phyloP scores from a whole-genome alignment of 768 basidiomycete genomes.

The Auricularia sp. region DNA sequence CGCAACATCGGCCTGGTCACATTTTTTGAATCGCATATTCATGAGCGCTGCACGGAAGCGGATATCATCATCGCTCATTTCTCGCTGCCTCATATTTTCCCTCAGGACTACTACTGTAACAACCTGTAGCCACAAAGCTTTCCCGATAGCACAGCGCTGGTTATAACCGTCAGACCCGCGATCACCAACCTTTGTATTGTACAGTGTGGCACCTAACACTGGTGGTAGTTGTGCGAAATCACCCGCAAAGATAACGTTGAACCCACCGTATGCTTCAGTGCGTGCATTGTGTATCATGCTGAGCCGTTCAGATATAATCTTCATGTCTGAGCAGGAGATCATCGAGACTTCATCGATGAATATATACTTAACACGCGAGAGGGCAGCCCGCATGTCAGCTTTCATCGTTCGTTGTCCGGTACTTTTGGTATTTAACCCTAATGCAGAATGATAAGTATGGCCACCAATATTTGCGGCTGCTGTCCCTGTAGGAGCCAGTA shows the following conservation, averaged over 20 bases:
- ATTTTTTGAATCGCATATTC: neutral
- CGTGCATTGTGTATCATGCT: neutral
- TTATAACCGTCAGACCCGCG: neutral
- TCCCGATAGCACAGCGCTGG: neutral
- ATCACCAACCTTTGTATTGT: neutral
- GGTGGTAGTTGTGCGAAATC: neutral
- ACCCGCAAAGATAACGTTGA: neutral
- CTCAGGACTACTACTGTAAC: neutral
- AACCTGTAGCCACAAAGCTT: slow-evolving; percentile 21
- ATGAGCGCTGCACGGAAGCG: slow-evolving; percentile 25
- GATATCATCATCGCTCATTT: slow-evolving; percentile 19
- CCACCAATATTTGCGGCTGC: slow-evolving; percentile 7
- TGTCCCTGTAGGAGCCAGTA: slow-evolving; percentile 7
- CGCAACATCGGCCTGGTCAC: neutral
- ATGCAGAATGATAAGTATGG: slow-evolving; percentile 5
- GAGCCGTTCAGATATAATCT: neutral
- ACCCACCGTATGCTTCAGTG: neutral
- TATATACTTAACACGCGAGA: neutral
- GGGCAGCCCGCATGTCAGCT: no score
- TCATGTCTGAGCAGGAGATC: neutral
- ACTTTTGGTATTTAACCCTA: neutral
- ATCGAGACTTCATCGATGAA: slow-evolving; percentile 4
- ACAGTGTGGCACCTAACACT: neutral
- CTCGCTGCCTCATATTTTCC: neutral
- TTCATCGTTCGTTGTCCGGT: no score